phyloP scores from a whole-genome alignment of 1,284 basidiomycete species.

The Ganoderma boninense region DNA sequence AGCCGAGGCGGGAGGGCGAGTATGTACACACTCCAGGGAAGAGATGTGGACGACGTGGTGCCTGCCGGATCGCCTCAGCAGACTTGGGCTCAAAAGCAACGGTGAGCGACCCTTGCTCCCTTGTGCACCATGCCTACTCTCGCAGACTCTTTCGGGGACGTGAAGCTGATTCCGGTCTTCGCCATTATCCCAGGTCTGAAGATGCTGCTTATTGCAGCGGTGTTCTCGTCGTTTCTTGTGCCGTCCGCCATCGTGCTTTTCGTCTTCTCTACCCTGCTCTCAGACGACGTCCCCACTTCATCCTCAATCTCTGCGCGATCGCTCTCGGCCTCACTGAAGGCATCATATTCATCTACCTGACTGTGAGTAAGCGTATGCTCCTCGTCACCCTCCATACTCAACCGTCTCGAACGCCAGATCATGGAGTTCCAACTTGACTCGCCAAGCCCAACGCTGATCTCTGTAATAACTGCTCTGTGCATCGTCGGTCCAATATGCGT shows the following conservation, averaged over 20 bases:
- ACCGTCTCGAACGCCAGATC: background rate
- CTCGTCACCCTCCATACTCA: background rate
- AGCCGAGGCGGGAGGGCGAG: background rate
- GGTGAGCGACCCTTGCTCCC: background rate
- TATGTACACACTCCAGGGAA: background rate
- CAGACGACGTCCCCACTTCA: constrained; percentile 37
- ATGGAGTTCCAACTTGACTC: background rate
- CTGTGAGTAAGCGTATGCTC: background rate
- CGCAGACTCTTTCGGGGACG: background rate
- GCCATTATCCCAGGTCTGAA: background rate
- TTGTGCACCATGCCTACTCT: background rate
- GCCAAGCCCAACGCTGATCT: background rate
- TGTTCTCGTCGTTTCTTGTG: constrained; percentile 28
- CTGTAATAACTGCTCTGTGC: constrained; percentile 14
- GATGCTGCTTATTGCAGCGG: constrained; percentile 28
- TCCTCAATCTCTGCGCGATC: constrained; percentile 37
- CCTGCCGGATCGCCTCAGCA: background rate
- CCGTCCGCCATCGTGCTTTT: constrained; percentile 34
- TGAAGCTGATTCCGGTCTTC: background rate
- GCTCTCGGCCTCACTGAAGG: constrained; percentile 26
- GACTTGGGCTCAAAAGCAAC: background rate
- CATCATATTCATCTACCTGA: constrained; percentile 12
- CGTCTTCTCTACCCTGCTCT: constrained; percentile 34
- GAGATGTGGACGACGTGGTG: background rate
- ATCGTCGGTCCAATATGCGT: constrained; percentile 30